These are phyloP conservation scores for Colletotrichum siamense DNA, from an alignment of 2,329 filamentous ascomycete genomes.

Conservation along the genomic window DNA sequence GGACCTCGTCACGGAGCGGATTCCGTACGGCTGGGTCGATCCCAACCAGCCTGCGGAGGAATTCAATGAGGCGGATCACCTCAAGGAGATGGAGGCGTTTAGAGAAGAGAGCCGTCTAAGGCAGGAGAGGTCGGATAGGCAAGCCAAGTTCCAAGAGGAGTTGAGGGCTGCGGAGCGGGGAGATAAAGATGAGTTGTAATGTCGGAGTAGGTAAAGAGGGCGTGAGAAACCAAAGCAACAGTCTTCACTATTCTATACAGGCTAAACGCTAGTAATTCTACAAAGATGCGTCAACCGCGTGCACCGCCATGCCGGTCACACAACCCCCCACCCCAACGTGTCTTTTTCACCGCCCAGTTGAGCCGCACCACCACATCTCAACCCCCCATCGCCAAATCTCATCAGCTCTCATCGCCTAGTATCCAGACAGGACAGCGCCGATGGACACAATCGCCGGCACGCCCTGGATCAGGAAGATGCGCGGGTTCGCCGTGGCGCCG, in stretches of 20 bases:
- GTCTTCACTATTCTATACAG: not conserved
- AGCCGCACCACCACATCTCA: not conserved
- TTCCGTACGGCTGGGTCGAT: constrained; percentile 17
- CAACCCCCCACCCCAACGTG: not conserved
- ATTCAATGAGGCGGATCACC: not conserved
- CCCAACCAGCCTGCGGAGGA: not conserved
- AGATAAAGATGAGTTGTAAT: constrained; percentile 12
- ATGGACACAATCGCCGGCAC: constrained; percentile 38
- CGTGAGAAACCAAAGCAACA: not conserved
- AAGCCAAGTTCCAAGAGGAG: constrained; percentile 4
- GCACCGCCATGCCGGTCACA: not conserved
- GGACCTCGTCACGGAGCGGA: constrained; percentile 11
- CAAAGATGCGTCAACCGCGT: not conserved
- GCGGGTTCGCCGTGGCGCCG: constrained; percentile 42
- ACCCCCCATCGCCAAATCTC: not conserved
- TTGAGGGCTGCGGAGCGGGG: constrained; percentile 4
- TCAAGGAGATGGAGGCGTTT: constrained; percentile 10
- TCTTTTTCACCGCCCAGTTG: not conserved
- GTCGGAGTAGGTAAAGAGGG: not conserved
- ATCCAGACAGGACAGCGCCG: constrained; percentile 30
- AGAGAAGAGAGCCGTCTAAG: not conserved
- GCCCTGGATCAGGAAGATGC: constrained; percentile 50
- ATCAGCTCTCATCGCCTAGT: not conserved
- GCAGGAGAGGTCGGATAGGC: constrained; percentile 11
- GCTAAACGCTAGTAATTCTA: not conserved